Percentiles rank a stretch among this genome's conserved stretches.
Conservation (phyloP, 1,284 basidiomycete species). For the Ustilago shanxiensis region DNA sequence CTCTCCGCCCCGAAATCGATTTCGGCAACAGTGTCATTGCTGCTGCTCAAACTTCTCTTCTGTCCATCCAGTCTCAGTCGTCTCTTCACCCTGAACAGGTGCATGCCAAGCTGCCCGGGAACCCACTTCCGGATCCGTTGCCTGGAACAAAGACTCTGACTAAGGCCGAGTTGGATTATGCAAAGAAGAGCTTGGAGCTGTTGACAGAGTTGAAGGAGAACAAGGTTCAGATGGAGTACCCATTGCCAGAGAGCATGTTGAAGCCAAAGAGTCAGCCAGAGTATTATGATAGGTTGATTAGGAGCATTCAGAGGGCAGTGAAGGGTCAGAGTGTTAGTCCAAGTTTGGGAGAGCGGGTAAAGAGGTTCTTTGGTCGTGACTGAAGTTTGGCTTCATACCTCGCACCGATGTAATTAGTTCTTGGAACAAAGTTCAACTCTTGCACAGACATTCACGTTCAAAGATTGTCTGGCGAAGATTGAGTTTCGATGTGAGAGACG, state of each 20-base stretch:
- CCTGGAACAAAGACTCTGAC: conserved; percentile 32
- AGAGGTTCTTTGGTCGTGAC: conserved; percentile 55
- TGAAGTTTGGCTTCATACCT: background rate
- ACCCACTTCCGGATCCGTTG: conserved; percentile 16
- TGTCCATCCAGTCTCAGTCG: conserved; percentile 34
- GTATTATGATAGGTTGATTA: conserved; percentile 60
- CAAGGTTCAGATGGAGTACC: conserved; percentile 47
- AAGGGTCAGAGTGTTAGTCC: conserved; percentile 49
- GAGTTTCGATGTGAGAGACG: no score
- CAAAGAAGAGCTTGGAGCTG: conserved; percentile 38
- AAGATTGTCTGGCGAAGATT: background rate
- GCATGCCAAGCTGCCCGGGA: conserved; percentile 6
- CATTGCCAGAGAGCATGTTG: conserved; percentile 48
- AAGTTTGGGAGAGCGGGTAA: conserved; percentile 41
- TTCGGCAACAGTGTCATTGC: conserved; percentile 58
- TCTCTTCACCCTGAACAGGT: conserved; percentile 35
- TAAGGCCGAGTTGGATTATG: conserved; percentile 40
- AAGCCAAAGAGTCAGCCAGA: conserved; percentile 57
- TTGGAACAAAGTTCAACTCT: background rate
- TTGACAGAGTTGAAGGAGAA: conserved; percentile 48
- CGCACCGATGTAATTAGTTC: background rate
- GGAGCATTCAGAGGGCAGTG: conserved; percentile 45
- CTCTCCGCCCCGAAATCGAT: conserved; percentile 60
- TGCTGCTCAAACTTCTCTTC: conserved; percentile 51
- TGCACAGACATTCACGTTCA: background rate